Conservation (phyloP, 1,139 yeast genomes). For the Yamadazyma trypodendri region DNA sequence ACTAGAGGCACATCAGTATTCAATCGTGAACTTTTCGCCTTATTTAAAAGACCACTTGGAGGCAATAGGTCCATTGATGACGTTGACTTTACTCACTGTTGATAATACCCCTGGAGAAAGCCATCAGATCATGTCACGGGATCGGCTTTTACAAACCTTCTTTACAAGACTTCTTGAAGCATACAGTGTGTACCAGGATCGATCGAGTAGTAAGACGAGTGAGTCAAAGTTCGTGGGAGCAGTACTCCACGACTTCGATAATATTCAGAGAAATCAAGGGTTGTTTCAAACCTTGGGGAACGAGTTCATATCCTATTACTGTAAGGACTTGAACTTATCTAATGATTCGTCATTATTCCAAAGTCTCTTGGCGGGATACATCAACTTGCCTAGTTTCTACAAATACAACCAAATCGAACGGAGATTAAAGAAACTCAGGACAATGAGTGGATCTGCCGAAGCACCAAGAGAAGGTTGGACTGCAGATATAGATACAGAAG, state of each 20-base stretch:
- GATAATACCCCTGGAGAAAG: slow-evolving; percentile 6
- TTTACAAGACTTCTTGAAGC: slow-evolving; percentile 25
- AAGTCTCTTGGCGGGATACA: slow-evolving; percentile 65
- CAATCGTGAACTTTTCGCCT: slow-evolving; percentile 49
- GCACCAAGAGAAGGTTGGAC: slow-evolving; percentile 1
- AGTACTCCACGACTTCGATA: slow-evolving; percentile 36
- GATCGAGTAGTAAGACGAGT: slow-evolving; percentile 17
- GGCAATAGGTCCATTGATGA: slow-evolving; percentile 55
- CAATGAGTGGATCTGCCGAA: slow-evolving; percentile 41
- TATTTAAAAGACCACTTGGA: slow-evolving; percentile 38
- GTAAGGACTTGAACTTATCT: slow-evolving; percentile 60
- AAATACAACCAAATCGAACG: slow-evolving; percentile 56
- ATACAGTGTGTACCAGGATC: slow-evolving; percentile 20
- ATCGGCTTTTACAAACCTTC: slow-evolving; percentile 22
- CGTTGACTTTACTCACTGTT: slow-evolving; percentile 24
- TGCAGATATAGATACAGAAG: neutral
- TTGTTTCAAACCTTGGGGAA: slow-evolving; percentile 40
- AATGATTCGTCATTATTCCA: slow-evolving; percentile 72
- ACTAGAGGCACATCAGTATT: slow-evolving; percentile 53
- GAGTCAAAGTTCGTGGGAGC: slow-evolving; percentile 43
- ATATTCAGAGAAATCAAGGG: slow-evolving; percentile 31
- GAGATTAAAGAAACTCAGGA: slow-evolving; percentile 24
- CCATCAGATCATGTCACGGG: neutral
- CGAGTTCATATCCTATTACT: slow-evolving; percentile 65
- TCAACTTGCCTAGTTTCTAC: slow-evolving; percentile 70